Evolutionary conservation across 176 grass and related monocot genomes (phyloP).

Genomic region (Musa itinerans): DNA sequence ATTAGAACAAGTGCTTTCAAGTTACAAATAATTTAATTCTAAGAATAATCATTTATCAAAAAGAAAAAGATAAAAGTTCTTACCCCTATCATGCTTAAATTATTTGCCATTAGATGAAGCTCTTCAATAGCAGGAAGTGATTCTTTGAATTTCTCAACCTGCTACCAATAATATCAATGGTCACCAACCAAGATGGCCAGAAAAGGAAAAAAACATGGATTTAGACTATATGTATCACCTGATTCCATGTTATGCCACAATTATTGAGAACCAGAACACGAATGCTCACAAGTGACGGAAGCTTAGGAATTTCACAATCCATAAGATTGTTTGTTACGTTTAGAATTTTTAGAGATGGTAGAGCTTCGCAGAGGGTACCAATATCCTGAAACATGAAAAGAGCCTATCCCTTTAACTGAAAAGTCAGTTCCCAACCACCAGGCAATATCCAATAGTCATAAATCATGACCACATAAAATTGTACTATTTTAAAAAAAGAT

Average conservation of each 20-base stretch:
- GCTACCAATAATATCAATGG: constrained; percentile 24
- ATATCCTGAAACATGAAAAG: constrained; percentile 45
- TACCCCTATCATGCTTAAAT: constrained; percentile 57
- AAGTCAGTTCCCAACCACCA: constrained; percentile 9
- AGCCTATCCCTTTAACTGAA: background rate
- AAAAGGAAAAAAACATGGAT: constrained; percentile 11
- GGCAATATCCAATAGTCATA: background rate
- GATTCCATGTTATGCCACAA: constrained; percentile 62
- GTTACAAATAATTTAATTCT: background rate
- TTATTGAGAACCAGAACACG: constrained; percentile 74
- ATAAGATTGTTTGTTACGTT: constrained; percentile 82
- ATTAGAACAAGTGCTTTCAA: background rate
- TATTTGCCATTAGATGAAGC: constrained; percentile 82
- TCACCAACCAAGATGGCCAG: constrained; percentile 2
- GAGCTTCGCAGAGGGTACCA: constrained; percentile 63
- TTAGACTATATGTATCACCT: constrained; percentile 30
- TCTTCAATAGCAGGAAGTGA: constrained; percentile 53
- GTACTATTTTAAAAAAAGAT: background rate
- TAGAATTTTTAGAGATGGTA: constrained; percentile 70
- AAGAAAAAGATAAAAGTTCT: constrained; percentile 1
- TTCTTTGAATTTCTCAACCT: constrained; percentile 69
- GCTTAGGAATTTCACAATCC: constrained; percentile 42
- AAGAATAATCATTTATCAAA: background rate
- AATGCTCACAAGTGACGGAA: constrained; percentile 43
- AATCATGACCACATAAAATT: background rate